Conservation (phyloP, 1,284 basidiomycete species). For the Ceratobasidium theobromae region DNA sequence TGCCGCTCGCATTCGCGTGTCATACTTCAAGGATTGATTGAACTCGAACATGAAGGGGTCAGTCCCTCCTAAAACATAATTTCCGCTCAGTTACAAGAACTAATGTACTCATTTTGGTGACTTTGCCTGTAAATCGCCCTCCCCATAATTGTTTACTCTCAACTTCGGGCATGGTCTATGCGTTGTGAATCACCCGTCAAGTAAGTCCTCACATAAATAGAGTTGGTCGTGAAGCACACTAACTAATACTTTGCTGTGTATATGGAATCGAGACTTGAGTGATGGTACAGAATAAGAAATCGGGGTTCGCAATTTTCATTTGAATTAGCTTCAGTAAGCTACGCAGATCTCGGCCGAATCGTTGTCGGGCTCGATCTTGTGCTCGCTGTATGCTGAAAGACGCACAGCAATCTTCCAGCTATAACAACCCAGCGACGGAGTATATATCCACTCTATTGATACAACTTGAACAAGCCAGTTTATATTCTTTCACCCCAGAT, state of each 20-base stretch:
- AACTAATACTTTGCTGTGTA: not conserved
- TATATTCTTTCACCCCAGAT: no score
- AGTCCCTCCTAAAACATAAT: slow-evolving; percentile 22
- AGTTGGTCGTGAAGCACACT: no score
- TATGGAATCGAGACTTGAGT: no score
- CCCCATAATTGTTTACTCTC: slow-evolving; percentile 74
- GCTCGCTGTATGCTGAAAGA: no score
- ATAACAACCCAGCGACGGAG: no score
- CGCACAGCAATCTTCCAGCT: no score
- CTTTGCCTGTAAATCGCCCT: slow-evolving; percentile 89
- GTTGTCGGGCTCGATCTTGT: no score
- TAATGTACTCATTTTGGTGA: slow-evolving; percentile 63
- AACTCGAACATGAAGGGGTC: slow-evolving; percentile 85
- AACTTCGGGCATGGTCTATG: slow-evolving; percentile 3
- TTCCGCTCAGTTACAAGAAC: not conserved
- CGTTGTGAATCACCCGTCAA: not conserved
- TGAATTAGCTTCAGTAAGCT: not conserved
- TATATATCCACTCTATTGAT: no score
- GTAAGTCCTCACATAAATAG: no score
- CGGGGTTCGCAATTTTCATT: not conserved
- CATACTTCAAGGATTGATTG: slow-evolving; percentile 94
- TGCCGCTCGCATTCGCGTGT: slow-evolving; percentile 88
- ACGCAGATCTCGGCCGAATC: not conserved
- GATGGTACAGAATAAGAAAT: not conserved
- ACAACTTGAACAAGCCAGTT: no score